Percentiles rank a stretch among this genome's conserved stretches.
Conservation (phyloP, 1,284 basidiomycete species). For the Cystobasidium pallidum region DNA sequence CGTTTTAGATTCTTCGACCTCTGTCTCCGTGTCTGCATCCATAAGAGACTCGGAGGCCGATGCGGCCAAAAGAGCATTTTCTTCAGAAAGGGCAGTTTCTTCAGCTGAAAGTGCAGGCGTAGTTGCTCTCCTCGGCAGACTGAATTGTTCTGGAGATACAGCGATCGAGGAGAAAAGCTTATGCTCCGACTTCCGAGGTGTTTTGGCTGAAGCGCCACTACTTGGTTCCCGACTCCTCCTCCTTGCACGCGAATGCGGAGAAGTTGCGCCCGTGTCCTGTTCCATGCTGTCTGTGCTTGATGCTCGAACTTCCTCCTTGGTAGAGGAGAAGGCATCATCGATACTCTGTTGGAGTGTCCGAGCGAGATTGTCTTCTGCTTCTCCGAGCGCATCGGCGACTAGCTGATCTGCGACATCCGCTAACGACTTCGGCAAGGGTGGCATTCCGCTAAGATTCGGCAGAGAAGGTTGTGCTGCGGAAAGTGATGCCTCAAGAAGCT, state of each 20-base stretch:
- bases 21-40: neutral
- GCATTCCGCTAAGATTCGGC: neutral
- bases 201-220: neutral
- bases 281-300: neutral
- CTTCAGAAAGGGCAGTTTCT: neutral
- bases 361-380: neutral
- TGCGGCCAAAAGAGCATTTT: neutral
- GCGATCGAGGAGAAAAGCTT: neutral
- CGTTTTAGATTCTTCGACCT: neutral
- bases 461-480: neutral
- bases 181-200: conserved; percentile 12
- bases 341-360: neutral
- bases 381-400: neutral
- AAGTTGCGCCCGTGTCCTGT: neutral
- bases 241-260: neutral
- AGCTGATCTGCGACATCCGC: conserved; percentile 8
- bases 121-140: neutral
- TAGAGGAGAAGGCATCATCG: neutral
- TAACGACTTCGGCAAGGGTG: neutral
- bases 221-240: conserved; percentile 11
- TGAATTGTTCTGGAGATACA: conserved; percentile 28
- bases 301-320: neutral
- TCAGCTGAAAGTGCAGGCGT: neutral
- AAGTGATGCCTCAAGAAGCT: neutral
- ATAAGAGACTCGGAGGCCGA: neutral